Evolutionary conservation across 2,329 filamentous ascomycete species (phyloP), one percentile per base, ranked within the genome.

Genomic region (Diaporthe vexans): DNA sequence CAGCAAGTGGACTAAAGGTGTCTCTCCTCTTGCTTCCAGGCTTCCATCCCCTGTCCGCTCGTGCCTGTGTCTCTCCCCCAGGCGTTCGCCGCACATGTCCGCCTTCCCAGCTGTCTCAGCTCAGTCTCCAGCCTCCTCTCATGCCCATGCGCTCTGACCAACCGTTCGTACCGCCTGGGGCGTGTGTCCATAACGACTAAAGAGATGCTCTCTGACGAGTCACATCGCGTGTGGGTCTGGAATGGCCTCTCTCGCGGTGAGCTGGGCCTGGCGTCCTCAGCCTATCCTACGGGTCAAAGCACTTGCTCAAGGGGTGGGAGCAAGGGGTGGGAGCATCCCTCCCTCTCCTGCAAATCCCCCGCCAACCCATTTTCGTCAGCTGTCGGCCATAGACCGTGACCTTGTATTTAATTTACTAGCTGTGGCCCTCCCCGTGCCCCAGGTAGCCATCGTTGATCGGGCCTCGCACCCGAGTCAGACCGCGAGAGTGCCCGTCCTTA

Each of bases 131-230:
- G 73, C 61, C 75, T 71, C 76, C 51, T 35, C 75, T 71, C 76
- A 40, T 35, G 26, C 46, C 17, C 21, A 43, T 43, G 35, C 46
- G 80, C 80, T 78, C 75, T 79, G 80, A 73, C 80, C 80, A 82
- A 76, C 65, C 24, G 72, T 74, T 74, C 67, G 72, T 74, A 59
- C 46, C 63, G 33, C 29, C 35, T n/a, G 40, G 37, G 35, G 61
- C 52, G 10, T 17, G 48, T 51, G n/a, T 37, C 46, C 63, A 43
- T 43, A 54, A 54, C 67, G 19, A n/a, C 58, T 56, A 13, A 13
- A 26, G 9, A 40, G 37, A n/a, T 37, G 26, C 61, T 56, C 59
- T 65, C 26, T 71, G 65, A 71, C 72, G 67, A 74, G 72, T 74
- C 72, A 61, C 48, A 63, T 63, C 19, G 24, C 33, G 33, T 40